Conservation (phyloP, 1,284 basidiomycete species). For the Exsudoporus floridanus region DNA sequence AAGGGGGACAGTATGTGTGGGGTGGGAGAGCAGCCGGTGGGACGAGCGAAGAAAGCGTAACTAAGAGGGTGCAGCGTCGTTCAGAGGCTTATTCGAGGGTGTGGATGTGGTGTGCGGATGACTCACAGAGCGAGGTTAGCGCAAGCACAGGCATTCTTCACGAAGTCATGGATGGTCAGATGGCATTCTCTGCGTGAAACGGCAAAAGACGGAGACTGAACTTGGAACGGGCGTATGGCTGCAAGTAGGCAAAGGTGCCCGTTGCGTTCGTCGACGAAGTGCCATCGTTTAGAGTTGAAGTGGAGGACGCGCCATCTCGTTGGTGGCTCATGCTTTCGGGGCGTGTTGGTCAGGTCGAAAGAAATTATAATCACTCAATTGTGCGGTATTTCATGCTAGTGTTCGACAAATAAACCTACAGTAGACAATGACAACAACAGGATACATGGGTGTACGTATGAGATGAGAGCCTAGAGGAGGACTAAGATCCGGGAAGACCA, state of each 20-base stretch:
- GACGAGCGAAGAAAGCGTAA: slow-evolving; percentile 38
- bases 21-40: slow-evolving; percentile 34
- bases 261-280: slow-evolving; percentile 17
- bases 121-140: slow-evolving; percentile 35
- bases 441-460: slow-evolving; percentile 11
- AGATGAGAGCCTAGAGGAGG: not conserved
- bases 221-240: slow-evolving; percentile 35
- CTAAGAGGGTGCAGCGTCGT: slow-evolving; percentile 22
- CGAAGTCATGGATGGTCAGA: slow-evolving; percentile 15
- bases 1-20: slow-evolving; percentile 38
- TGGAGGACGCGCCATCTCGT: not conserved
- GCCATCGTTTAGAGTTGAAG: not conserved
- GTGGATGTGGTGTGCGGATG: not conserved
- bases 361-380: not conserved
- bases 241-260: slow-evolving; percentile 27
- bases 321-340: slow-evolving; percentile 11
- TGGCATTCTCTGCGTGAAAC: not conserved
- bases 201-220: slow-evolving; percentile 23
- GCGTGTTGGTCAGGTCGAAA: not conserved
- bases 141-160: slow-evolving; percentile 26
- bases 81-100: not conserved
- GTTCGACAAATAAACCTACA: slow-evolving; percentile 8
- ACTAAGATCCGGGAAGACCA: not conserved
- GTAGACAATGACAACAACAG: slow-evolving; percentile 9
- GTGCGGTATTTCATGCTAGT: not conserved